Percentiles rank a stretch among this genome's conserved stretches.
These are phyloP conservation scores for Biscogniauxia mediterranea DNA, from an alignment of 2,329 filamentous ascomycete genomes.

Conservation along the genomic window DNA sequence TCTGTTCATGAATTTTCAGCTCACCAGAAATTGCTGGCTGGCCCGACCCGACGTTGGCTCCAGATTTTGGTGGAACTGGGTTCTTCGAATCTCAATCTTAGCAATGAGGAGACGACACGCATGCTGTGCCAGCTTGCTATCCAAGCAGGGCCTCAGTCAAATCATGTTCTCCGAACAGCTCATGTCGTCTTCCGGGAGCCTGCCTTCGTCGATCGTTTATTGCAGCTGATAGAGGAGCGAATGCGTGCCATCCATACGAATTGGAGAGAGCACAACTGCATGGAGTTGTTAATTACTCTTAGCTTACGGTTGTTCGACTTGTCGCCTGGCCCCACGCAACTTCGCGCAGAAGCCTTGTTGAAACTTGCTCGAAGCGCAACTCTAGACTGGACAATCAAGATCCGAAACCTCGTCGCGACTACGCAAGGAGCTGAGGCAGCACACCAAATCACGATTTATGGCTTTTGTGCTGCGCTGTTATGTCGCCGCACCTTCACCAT, in stretches of 20 bases:
- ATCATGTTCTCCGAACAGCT: slow-evolving; percentile 40
- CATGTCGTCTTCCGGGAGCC: slow-evolving; percentile 51
- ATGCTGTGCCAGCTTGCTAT: slow-evolving; percentile 52
- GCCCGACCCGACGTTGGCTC: slow-evolving; percentile 48
- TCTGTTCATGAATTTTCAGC: slow-evolving; percentile 53
- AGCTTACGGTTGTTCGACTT: slow-evolving; percentile 38
- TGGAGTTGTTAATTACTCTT: slow-evolving; percentile 57
- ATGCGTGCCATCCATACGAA: slow-evolving; percentile 49
- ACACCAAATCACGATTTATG: slow-evolving; percentile 41
- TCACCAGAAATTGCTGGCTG: slow-evolving; percentile 47
- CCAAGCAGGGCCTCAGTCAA: slow-evolving; percentile 51
- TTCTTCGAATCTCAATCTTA: slow-evolving; percentile 58
- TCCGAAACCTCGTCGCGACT: slow-evolving; percentile 44
- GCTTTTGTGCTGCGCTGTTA: slow-evolving; percentile 55
- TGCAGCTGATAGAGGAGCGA: slow-evolving; percentile 43
- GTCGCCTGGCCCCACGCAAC: slow-evolving; percentile 5
- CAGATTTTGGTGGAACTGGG: slow-evolving; percentile 50
- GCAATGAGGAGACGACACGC: slow-evolving; percentile 47
- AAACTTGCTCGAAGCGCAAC: slow-evolving; percentile 41
- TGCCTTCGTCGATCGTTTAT: slow-evolving; percentile 47
- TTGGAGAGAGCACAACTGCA: slow-evolving; percentile 57
- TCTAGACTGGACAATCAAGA: slow-evolving; percentile 45
- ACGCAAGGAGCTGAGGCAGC: slow-evolving; percentile 38
- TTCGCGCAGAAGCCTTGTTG: slow-evolving; percentile 36
- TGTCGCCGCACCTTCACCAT: slow-evolving; percentile 37